Evolutionary conservation across 1,284 basidiomycete species (phyloP).

Genomic region (Ustilago shanxiensis): DNA sequence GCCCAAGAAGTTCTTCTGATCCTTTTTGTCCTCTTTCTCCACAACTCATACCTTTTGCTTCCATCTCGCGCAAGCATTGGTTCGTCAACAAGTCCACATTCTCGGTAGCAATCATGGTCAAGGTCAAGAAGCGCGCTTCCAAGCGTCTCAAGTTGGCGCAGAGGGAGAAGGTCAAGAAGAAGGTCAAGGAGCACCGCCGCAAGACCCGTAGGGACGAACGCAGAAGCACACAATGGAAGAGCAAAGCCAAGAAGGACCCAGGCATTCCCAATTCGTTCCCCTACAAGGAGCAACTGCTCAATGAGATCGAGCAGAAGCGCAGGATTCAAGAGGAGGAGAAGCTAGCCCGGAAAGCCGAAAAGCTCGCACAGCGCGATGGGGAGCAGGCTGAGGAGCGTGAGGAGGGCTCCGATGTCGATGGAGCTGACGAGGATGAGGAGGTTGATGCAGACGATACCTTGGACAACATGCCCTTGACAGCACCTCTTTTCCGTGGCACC

Average conservation of each 20-base stretch:
- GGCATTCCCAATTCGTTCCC: constrained; percentile 98
- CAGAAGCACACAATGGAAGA: constrained; percentile 86
- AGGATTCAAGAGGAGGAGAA: constrained; percentile 51
- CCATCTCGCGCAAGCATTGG: constrained; percentile 1
- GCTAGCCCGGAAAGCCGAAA: constrained; percentile 42
- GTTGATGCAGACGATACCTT: constrained; percentile 38
- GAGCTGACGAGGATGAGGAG: constrained; percentile 39
- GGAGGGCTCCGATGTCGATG: constrained; percentile 29
- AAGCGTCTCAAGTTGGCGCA: constrained; percentile 65
- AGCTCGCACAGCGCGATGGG: constrained; percentile 40
- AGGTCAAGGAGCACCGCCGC: constrained; percentile 67
- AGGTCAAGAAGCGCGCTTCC: constrained; percentile 63
- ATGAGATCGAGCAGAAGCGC: constrained; percentile 75
- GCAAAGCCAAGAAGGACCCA: constrained; percentile 80
- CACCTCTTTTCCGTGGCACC: constrained; percentile 43
- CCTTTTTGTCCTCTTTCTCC: neutral
- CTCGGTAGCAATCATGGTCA: constrained; percentile 43
- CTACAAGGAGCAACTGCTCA: constrained; percentile 95
- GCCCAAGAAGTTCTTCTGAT: neutral
- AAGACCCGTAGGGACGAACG: constrained; percentile 77
- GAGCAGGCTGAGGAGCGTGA: constrained; percentile 19
- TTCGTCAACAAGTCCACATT: neutral
- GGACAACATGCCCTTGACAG: constrained; percentile 44
- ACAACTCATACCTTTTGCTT: constrained; percentile 10
- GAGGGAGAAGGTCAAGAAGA: constrained; percentile 66